These are phyloP conservation scores for Phytophthora cactorum DNA, from an alignment of 352 stramenopile species.

Conservation along the genomic window DNA sequence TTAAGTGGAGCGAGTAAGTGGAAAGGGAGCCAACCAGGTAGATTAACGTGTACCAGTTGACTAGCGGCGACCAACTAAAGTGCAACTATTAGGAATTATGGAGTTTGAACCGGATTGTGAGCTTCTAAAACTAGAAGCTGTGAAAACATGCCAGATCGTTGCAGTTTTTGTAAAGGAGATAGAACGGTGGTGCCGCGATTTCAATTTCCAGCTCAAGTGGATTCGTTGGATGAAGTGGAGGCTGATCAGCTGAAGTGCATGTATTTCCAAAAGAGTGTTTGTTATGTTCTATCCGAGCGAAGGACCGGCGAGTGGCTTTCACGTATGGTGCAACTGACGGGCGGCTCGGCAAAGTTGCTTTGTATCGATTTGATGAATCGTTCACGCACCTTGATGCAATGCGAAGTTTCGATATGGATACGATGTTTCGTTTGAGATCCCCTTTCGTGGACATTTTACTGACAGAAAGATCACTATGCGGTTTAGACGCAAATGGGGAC, in stretches of 20 bases:
- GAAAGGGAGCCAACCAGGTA: neutral
- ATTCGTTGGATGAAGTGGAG: neutral
- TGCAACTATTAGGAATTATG: neutral
- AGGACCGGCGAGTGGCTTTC: slow-evolving; percentile 4
- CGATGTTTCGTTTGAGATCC: neutral
- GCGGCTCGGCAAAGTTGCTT: neutral
- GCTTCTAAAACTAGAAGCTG: neutral
- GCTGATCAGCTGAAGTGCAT: neutral
- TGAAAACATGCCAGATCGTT: neutral
- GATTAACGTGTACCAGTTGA: neutral
- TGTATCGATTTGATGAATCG: slow-evolving; percentile 1
- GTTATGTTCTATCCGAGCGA: neutral
- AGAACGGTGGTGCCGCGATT: neutral
- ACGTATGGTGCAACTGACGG: neutral
- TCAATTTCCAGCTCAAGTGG: neutral
- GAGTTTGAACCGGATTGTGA: neutral
- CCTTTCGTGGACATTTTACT: neutral
- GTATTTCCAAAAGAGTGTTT: neutral
- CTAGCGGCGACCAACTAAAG: neutral
- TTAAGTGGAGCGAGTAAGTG: neutral
- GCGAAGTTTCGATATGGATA: neutral
- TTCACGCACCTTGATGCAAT: neutral
- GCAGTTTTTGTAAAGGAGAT: neutral
- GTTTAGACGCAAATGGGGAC: neutral
- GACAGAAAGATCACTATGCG: neutral